Percentiles rank a stretch among this genome's conserved stretches.
Conservation (phyloP, 2,329 filamentous ascomycete species). For the Colletotrichum sp. region DNA sequence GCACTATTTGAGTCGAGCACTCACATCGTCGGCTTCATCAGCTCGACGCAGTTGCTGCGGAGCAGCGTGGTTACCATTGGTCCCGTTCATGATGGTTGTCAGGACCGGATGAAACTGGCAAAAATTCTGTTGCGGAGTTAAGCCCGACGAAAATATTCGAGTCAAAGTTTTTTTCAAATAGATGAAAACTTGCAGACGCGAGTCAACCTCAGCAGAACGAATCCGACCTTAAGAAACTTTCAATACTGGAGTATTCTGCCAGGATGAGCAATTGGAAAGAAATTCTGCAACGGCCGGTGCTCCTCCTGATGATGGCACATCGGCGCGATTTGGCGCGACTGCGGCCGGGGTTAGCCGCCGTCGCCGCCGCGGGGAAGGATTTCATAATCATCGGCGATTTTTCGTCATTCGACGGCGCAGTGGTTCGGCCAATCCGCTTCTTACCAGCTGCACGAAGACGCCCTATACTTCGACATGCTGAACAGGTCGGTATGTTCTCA, state of each 20-base stretch:
- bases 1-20: slow-evolving; percentile 20
- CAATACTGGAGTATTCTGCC: not conserved
- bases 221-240: not conserved
- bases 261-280: not conserved
- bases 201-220: not conserved
- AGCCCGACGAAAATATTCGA: not conserved
- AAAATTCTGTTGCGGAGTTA: not conserved
- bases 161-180: not conserved
- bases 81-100: slow-evolving; percentile 11
- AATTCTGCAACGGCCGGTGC: not conserved
- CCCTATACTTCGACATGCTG: not conserved
- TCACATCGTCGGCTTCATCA: slow-evolving; percentile 51
- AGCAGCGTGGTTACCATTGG: slow-evolving; percentile 8
- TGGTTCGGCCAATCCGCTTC: not conserved
- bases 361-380: not conserved
- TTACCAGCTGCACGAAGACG: not conserved
- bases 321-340: slow-evolving; percentile 11
- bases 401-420: not conserved
- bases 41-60: slow-evolving; percentile 37
- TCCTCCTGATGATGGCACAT: slow-evolving; percentile 10
- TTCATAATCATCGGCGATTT: not conserved
- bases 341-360: not conserved
- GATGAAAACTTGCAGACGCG: not conserved
- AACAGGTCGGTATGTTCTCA: not conserved
- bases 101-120: not conserved